A percentile compares a stretch with the other conserved stretches of the same genome.
Evolutionary conservation across 192 early-diverging fungal genomes (phyloP).

Genomic region (Phycomyces blakesleeanus): DNA sequence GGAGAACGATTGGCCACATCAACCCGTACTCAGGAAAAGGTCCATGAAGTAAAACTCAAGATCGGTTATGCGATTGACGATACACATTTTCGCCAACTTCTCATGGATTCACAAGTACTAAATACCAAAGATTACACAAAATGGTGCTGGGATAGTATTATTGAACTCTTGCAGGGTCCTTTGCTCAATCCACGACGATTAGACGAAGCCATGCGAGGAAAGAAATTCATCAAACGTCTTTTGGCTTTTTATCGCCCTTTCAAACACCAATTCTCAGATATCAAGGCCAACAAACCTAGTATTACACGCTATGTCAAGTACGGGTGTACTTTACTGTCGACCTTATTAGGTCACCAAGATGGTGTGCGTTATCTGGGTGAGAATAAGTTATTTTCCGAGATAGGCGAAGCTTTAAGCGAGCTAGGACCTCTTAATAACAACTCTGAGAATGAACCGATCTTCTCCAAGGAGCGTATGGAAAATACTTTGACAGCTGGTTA

Average conservation of each 20-base stretch:
- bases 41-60: conserved; percentile 54
- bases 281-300: conserved; percentile 45
- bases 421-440: conserved; percentile 62
- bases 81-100: conserved; percentile 56
- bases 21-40: conserved; percentile 36
- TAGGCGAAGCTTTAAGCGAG: conserved; percentile 70
- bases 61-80: conserved; percentile 70
- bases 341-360: conserved; percentile 55
- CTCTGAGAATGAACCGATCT: conserved; percentile 56
- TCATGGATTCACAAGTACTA: conserved; percentile 70
- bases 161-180: conserved; percentile 75
- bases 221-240: conserved; percentile 69
- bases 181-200: conserved; percentile 66
- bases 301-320: conserved; percentile 47
- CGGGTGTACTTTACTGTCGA: conserved; percentile 69
- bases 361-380: conserved; percentile 67
- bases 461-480: conserved; percentile 73
- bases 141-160: conserved; percentile 77
- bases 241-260: conserved; percentile 71
- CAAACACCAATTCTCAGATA: conserved; percentile 67
- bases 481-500: conserved; percentile 70
- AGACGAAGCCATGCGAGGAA: conserved; percentile 68
- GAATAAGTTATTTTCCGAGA: conserved; percentile 64
- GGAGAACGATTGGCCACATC: conserved; percentile 17
- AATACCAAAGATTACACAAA: conserved; percentile 68